Conservation (phyloP, 2,329 filamentous ascomycete species). For the Phaeosphaeriaceae sp. region DNA sequence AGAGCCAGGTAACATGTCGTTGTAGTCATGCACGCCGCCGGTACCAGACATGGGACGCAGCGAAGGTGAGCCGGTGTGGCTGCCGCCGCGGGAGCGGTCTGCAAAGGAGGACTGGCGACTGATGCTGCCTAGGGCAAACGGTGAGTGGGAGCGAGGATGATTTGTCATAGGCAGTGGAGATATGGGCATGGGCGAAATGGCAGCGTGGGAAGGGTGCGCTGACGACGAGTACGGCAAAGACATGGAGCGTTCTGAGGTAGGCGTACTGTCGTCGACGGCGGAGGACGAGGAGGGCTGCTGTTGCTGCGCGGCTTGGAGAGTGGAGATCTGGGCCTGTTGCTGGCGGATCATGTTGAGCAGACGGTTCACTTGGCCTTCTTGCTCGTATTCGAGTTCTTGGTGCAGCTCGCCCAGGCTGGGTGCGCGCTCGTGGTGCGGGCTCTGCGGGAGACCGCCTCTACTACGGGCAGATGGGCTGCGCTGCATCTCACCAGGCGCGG, state of each 20-base stretch:
- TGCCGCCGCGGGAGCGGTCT: conserved; percentile 46
- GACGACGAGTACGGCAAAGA: conserved; percentile 42
- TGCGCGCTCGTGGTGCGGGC: conserved; percentile 69
- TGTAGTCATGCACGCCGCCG: conserved; percentile 53
- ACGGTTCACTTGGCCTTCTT: conserved; percentile 81
- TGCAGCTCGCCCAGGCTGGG: conserved; percentile 79
- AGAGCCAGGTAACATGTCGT: conserved; percentile 67
- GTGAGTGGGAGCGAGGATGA: conserved; percentile 48
- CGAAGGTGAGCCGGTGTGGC: conserved; percentile 52
- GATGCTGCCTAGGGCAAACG: conserved; percentile 42
- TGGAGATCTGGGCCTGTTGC: conserved; percentile 74
- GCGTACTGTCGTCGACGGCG: conserved; percentile 60
- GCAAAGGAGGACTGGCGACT: conserved; percentile 55
- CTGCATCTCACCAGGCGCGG: conserved; percentile 73
- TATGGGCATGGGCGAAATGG: conserved; percentile 49
- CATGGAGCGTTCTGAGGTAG: conserved; percentile 56
- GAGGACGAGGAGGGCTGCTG: conserved; percentile 50
- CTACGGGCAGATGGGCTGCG: conserved; percentile 48
- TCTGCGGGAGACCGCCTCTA: conserved; percentile 47
- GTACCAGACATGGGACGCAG: conserved; percentile 61
- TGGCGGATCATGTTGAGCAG: conserved; percentile 78
- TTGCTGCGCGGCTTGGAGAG: conserved; percentile 57
- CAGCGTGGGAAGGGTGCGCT: conserved; percentile 36
- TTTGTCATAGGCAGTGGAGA: conserved; percentile 55
- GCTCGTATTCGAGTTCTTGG: conserved; percentile 79